Base-by-base conservation (phyloP, 1,284 basidiomycete species). In the Termitomyces sp. region DNA sequence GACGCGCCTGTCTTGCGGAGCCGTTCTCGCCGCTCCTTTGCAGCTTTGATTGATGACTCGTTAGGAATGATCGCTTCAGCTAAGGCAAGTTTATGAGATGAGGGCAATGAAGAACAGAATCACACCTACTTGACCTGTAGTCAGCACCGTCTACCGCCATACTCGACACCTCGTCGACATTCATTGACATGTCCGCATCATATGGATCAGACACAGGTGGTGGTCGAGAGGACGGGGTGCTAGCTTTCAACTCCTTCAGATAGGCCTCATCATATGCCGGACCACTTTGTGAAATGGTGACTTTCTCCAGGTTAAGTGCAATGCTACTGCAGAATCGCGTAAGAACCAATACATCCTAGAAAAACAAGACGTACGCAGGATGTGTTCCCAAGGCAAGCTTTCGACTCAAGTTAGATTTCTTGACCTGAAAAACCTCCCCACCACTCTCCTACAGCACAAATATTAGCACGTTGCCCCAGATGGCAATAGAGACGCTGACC, bases 181-280 rank as follows among this genome's bases (percentile, higher is more conserved):
- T 72, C 68, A 84, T 73, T 5, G 79, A 76, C 54, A 79, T 72
- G 46, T 84, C 80, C 11, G 68, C 75, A 59, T 83, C 80, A 55
- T 75, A 76, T 7, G 69, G 63, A 51, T 73, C 72, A 42, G 65
- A 60, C 7, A 64, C 58, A 9, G 70, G 60, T 1, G 72, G 67
- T 0, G 72, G 81, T 47, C 85, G 77, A 14, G 81, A 70, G 1
- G 78, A 76, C 3, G 83, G 84, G 0, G 91, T 94, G 54, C 77
- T 84, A 1, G 91, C 90, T 72, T 91, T 94, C 39, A 96, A 78
- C 63, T 94, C 80, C 18, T 85, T 80, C 13, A 96, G 77, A 66
- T 93, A 86, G 49, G 85, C 86, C 26, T 81, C 75, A 54, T 88
- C 86, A 66, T 97, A 97, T 11, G 75, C 74, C 0, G 86, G 84